These are phyloP conservation scores for Magnolia kwangsiensis DNA, from an alignment of 164 flowering plant species.

Conservation along the genomic window DNA sequence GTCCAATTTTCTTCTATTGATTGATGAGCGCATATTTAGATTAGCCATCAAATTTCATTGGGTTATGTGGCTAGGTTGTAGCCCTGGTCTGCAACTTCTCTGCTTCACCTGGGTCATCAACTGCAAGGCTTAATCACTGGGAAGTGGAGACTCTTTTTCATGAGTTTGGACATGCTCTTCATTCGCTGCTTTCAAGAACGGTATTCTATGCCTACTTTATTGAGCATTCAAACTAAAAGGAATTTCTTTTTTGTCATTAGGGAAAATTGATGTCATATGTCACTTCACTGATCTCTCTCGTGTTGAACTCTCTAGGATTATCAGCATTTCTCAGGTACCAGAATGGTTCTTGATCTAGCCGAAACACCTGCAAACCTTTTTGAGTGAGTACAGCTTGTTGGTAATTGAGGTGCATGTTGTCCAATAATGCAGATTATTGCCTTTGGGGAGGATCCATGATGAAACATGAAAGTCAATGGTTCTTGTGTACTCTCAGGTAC, in stretches of 20 bases:
- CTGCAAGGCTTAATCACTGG: conserved; percentile 65
- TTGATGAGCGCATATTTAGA: background rate
- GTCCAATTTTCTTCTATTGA: background rate
- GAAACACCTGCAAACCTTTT: conserved; percentile 94
- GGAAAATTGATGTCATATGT: too few relatives aligned
- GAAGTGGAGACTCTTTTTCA: conserved; percentile 95
- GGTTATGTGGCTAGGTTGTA: conserved; percentile 50
- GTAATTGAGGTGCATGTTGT: background rate
- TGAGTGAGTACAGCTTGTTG: conserved; percentile 61
- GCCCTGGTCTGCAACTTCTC: conserved; percentile 96
- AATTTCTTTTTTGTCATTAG: background rate
- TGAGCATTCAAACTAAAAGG: background rate
- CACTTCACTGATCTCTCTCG: background rate
- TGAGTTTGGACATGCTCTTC: conserved; percentile 99
- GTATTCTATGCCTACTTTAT: conserved; percentile 30
- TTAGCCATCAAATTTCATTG: background rate
- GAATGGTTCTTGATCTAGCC: conserved; percentile 89
- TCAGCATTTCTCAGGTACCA: conserved; percentile 97
- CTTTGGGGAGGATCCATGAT: background rate
- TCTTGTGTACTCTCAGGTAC: conserved; percentile 42
- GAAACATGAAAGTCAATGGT: background rate
- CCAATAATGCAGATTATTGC: background rate
- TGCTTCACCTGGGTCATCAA: conserved; percentile 42
- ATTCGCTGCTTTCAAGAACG: conserved; percentile 94
- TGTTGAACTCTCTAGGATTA: conserved; percentile 51